Conservation (phyloP, 257 asterid species). For the Solanum microdontum region DNA sequence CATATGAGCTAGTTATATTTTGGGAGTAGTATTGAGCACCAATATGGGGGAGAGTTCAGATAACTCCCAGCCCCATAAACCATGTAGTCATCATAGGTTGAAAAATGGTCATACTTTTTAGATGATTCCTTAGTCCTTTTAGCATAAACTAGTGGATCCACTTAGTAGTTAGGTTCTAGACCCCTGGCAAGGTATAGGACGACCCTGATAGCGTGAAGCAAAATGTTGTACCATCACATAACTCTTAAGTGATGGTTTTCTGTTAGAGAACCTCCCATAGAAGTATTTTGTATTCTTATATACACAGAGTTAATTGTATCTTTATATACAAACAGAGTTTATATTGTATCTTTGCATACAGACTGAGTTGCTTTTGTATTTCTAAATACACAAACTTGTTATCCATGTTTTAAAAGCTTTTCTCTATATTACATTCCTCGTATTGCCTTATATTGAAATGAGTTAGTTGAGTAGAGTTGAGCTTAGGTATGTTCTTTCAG, state of each 20-base stretch:
- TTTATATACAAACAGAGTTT: too few relatives aligned
- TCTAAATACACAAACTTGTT: too few relatives aligned
- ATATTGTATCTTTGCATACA: too few relatives aligned
- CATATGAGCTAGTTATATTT: neutral
- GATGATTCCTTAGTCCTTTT: neutral
- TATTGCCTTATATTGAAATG: neutral
- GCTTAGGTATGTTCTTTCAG: neutral
- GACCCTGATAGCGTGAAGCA: accelerated
- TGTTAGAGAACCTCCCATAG: neutral
- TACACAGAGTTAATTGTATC: too few relatives aligned
- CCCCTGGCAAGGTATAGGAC: neutral
- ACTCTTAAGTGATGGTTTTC: neutral
- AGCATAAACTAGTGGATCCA: neutral
- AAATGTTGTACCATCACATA: neutral
- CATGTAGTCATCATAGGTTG: neutral
- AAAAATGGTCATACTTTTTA: too few relatives aligned
- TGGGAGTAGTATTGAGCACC: neutral
- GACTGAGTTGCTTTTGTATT: too few relatives aligned
- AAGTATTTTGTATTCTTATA: too few relatives aligned
- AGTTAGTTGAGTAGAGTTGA: neutral
- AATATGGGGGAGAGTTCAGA: neutral
- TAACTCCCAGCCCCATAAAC: neutral
- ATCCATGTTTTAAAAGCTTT: too few relatives aligned
- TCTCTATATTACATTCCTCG: too few relatives aligned
- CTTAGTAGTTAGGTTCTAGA: too few relatives aligned